These are phyloP conservation scores for Pseudohalonectria lignicola DNA, from an alignment of 2,329 filamentous ascomycete species.

Conservation along the genomic window DNA sequence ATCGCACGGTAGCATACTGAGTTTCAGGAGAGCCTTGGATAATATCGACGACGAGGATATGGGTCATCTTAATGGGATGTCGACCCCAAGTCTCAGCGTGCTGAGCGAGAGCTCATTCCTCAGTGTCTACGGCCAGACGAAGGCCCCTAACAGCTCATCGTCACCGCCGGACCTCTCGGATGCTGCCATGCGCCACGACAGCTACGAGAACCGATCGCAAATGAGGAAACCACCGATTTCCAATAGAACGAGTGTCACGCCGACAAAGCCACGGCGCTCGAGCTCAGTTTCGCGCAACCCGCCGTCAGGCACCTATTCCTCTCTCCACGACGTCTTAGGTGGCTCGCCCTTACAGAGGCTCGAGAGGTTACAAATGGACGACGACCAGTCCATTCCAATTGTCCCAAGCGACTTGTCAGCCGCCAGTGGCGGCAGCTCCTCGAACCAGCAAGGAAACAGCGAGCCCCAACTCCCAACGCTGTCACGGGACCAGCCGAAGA, in stretches of 20 bases:
- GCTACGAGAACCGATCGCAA: conserved; percentile 4
- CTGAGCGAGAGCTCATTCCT: conserved; percentile 58
- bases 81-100: conserved; percentile 51
- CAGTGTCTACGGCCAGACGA: conserved; percentile 48
- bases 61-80: conserved; percentile 22
- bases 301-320: conserved; percentile 25
- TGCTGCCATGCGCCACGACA: conserved; percentile 11
- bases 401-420: conserved; percentile 2
- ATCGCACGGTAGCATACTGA: conserved; percentile 34
- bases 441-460: no score
- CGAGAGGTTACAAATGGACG: conserved; percentile 18
- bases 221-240: neutral
- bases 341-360: conserved; percentile 39
- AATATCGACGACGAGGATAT: conserved; percentile 20
- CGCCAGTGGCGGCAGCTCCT: conserved; percentile 18
- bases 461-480: conserved; percentile 7
- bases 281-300: conserved; percentile 19
- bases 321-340: conserved; percentile 34
- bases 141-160: conserved; percentile 11
- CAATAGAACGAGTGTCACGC: conserved; percentile 8
- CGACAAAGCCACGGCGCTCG: conserved; percentile 15
- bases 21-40: conserved; percentile 35
- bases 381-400: neutral
- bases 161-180: conserved; percentile 14
- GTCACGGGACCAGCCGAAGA: neutral